Base-by-base conservation (phyloP, 1,284 basidiomycete species). In the Binderoboletus segoi region DNA sequence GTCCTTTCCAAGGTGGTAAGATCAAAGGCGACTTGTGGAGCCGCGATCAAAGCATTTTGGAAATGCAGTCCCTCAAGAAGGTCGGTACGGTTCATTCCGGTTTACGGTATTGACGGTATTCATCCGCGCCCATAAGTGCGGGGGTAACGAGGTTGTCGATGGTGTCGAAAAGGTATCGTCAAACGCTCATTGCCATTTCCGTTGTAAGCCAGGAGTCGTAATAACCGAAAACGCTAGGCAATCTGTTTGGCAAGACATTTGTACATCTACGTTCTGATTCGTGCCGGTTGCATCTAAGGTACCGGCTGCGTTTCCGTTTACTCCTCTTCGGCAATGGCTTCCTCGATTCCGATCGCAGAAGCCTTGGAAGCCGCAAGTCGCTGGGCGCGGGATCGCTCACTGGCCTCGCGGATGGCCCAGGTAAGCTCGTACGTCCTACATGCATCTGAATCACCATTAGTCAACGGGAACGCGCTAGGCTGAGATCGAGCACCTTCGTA, bases 401-500 rank as follows among this genome's bases (percentile, higher is more conserved):
- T 85, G 28, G 91, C 89, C 60, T 83, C 78, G 48, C 91, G 86
- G 68, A 94, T 94, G 24, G 92, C 90, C 91, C 91, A 93, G 40
- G 91, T 91, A 56, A 94, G 79, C 68, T 94, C 87, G 65, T 96
- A 96, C 12, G 93, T 88, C 76, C 85, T 88, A 67, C 87, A 88
- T 24, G 93, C 92, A 75, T 96, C 94, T 88, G 71, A 58, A 58
- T 59, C 58, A 6, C 52, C 40, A 10, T 63, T 24, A 62, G 53
- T 56, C 54, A 58, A 52, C 21, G 53, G 49, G 23, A 48, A 15
- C 30, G 15, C 37, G 32, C 21, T 41, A 24, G 24, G 38, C 23
- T 6, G 33, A 44, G 24, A 51, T 55, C 44, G 20, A 70, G 77
- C 48, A 88, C 88, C 91, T 74, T 90, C 89, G 69, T 85, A 93